phyloP scores from a whole-genome alignment of 306 rosid species.

The Albizia julibrissin region DNA sequence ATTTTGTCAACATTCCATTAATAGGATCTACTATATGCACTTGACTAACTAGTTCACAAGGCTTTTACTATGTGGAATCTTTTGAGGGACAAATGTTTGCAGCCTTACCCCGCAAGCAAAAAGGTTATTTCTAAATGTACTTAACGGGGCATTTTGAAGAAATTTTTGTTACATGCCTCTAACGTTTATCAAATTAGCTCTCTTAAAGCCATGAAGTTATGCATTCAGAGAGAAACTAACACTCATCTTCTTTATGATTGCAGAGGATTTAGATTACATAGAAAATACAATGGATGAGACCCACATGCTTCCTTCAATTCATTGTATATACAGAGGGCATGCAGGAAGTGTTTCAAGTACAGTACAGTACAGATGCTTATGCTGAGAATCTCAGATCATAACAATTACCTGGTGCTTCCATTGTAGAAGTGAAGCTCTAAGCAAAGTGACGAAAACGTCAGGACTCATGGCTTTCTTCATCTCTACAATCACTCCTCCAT shows the following conservation, averaged over 20 bases:
- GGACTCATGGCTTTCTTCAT: conserved; percentile 49
- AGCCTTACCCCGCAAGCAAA: too few relatives aligned
- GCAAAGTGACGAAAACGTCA: conserved; percentile 42
- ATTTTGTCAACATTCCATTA: not conserved
- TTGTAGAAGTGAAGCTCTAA: conserved; percentile 47
- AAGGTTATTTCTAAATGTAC: not conserved
- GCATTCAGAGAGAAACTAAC: not conserved
- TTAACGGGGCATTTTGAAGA: not conserved
- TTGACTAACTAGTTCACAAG: not conserved
- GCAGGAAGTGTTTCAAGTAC: not conserved
- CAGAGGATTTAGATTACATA: not conserved
- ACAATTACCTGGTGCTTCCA: conserved; percentile 49
- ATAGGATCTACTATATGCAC: not conserved
- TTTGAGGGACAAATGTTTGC: too few relatives aligned
- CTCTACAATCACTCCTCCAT: conserved; percentile 60
- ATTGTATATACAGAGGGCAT: not conserved
- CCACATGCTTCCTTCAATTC: not conserved
- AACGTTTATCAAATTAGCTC: not conserved
- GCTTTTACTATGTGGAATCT: too few relatives aligned
- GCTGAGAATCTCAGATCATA: not conserved
- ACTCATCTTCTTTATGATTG: not conserved
- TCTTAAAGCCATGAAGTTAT: not conserved
- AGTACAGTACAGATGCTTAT: not conserved
- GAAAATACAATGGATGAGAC: not conserved
- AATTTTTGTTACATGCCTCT: not conserved